phyloP scores from a whole-genome alignment of 2,329 filamentous ascomycete species.

The Diaporthe vexans region DNA sequence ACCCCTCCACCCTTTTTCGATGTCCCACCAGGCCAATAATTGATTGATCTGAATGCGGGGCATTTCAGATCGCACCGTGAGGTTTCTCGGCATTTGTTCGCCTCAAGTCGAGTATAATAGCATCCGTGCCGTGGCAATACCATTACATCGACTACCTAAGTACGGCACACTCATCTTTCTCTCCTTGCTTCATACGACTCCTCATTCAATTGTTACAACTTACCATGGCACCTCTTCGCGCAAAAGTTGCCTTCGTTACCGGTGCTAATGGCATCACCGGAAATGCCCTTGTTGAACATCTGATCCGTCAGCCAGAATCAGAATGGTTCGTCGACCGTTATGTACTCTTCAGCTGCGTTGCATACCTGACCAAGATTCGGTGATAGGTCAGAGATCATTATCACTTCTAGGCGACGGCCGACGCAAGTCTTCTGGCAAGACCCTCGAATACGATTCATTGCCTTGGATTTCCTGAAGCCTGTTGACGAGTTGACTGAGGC shows the following conservation, averaged over 20 bases:
- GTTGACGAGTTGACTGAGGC: slow-evolving; percentile 38
- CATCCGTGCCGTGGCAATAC: no score
- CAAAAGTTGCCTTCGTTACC: slow-evolving; percentile 33
- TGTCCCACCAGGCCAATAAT: no score
- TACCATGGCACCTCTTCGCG: no score
- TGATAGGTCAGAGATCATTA: slow-evolving; percentile 38
- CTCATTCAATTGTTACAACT: no score
- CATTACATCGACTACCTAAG: no score
- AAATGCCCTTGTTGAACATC: slow-evolving; percentile 51
- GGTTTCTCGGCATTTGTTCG: no score
- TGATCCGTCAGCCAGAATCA: slow-evolving; percentile 43
- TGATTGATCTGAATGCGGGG: no score
- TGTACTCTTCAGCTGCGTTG: neutral
- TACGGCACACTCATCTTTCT: no score
- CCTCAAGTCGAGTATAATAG: no score
- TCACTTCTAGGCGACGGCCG: slow-evolving; percentile 37
- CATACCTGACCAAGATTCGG: neutral
- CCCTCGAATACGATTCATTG: slow-evolving; percentile 38
- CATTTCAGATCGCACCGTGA: no score
- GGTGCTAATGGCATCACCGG: slow-evolving; percentile 54
- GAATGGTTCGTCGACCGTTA: slow-evolving; percentile 34
- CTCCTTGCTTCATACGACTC: no score
- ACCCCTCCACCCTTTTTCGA: no score
- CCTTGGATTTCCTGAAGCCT: slow-evolving; percentile 40
- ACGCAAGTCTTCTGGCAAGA: slow-evolving; percentile 35